Conservation (phyloP, 345 rosid species). For the Salix udensis region DNA sequence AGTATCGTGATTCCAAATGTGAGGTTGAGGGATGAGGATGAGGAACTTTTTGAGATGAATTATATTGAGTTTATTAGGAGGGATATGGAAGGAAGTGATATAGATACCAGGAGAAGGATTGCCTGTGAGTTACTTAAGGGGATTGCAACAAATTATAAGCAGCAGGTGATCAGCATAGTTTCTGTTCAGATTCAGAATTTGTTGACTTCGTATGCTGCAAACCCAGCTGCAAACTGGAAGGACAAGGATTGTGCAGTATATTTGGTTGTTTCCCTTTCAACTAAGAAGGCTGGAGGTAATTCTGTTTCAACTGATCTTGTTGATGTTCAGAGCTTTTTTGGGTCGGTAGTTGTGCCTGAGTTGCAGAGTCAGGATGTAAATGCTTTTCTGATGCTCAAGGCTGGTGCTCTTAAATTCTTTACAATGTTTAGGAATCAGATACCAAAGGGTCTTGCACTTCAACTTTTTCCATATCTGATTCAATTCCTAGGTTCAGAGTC, state of each 20-base stretch:
- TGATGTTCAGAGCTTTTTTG: conserved; percentile 78
- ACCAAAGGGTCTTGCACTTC: conserved; percentile 62
- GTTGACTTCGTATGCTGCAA: conserved; percentile 52
- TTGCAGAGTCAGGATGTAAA: conserved; percentile 73
- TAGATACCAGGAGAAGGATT: conserved; percentile 95
- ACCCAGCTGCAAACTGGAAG: conserved; percentile 84
- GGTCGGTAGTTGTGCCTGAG: conserved; percentile 73
- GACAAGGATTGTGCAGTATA: conserved; percentile 95
- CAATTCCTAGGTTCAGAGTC: conserved; percentile 76
- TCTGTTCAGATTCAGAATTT: conserved; percentile 77
- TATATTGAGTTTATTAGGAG: conserved; percentile 92
- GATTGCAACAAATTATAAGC: conserved; percentile 75
- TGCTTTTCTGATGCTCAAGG: conserved; percentile 84
- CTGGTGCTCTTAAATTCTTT: conserved; percentile 87
- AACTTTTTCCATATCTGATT: conserved; percentile 64
- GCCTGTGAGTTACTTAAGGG: conserved; percentile 97
- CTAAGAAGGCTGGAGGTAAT: conserved; percentile 75
- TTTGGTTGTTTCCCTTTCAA: conserved; percentile 86
- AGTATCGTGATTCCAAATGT: conserved; percentile 94
- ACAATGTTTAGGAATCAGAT: conserved; percentile 74
- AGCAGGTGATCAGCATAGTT: conserved; percentile 57
- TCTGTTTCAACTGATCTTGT: conserved; percentile 83
- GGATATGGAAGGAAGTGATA: conserved; percentile 99
- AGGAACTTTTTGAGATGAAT: conserved; percentile 95
- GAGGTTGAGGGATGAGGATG: conserved; percentile 88